Evolutionary conservation across 805 yeast genomes (phyloP).

Genomic region (Wickerhamomyces rabaulensis): DNA sequence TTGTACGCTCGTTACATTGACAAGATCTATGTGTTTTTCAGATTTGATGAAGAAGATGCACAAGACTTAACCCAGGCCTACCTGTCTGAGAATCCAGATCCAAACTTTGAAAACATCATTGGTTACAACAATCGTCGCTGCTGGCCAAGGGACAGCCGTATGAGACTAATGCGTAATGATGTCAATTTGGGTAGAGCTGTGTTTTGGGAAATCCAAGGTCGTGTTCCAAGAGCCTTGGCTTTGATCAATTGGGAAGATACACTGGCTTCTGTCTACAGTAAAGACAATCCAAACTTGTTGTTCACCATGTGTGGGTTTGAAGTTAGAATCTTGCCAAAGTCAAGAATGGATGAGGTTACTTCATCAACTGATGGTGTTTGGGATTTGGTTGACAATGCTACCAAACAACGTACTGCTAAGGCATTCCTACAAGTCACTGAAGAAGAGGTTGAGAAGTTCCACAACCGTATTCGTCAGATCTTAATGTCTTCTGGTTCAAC

Average conservation of each 20-base stretch:
- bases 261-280: slow-evolving; percentile 82
- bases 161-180: slow-evolving; percentile 87
- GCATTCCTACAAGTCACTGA: slow-evolving; percentile 82
- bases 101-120: slow-evolving; percentile 78
- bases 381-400: slow-evolving; percentile 67
- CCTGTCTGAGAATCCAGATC: slow-evolving; percentile 84
- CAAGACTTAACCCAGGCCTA: slow-evolving; percentile 71
- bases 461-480: slow-evolving; percentile 80
- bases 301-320: slow-evolving; percentile 96
- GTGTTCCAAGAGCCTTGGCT: slow-evolving; percentile 75
- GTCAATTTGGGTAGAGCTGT: slow-evolving; percentile 90
- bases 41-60: slow-evolving; percentile 69
- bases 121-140: slow-evolving; percentile 86
- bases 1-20: slow-evolving; percentile 81
- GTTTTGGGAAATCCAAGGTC: slow-evolving; percentile 80
- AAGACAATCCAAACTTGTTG: slow-evolving; percentile 81
- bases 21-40: slow-evolving; percentile 70
- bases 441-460: slow-evolving; percentile 74
- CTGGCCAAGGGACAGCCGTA: slow-evolving; percentile 92
- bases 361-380: slow-evolving; percentile 81
- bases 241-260: slow-evolving; percentile 75
- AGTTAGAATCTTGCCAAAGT: slow-evolving; percentile 77
- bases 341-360: slow-evolving; percentile 47
- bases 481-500: slow-evolving; percentile 95
- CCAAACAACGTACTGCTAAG: slow-evolving; percentile 84